These are phyloP conservation scores for Aspergillus terreus DNA, from an alignment of 2,329 filamentous ascomycete genomes.

Conservation along the genomic window DNA sequence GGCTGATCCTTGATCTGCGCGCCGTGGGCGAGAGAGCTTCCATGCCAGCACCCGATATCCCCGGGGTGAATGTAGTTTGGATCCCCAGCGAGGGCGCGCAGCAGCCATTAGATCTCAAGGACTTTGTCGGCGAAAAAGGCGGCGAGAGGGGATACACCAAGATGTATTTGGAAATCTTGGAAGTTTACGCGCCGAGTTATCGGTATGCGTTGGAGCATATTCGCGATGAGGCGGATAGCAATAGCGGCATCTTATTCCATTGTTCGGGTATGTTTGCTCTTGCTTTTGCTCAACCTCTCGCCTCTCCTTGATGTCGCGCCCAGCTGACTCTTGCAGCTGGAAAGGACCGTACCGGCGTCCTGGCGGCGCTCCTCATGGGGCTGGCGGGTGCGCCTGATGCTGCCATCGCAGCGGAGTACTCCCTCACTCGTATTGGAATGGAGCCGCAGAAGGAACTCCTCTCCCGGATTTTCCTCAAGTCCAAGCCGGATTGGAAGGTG, in stretches of 20 bases:
- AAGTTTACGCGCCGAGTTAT: constrained; percentile 58
- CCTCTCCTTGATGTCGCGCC: too few species aligned
- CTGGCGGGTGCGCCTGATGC: constrained; percentile 54
- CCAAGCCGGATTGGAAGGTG: neutral
- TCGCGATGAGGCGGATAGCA: constrained; percentile 34
- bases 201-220: constrained; percentile 59
- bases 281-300: too few species aligned
- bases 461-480: neutral
- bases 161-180: constrained; percentile 65
- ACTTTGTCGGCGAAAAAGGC: constrained; percentile 45
- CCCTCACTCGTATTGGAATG: neutral
- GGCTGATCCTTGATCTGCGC: constrained; percentile 65
- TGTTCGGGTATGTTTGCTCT: constrained; percentile 43
- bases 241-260: constrained; percentile 59
- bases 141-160: constrained; percentile 63
- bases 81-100: constrained; percentile 50
- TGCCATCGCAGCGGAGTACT: neutral
- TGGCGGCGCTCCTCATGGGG: constrained; percentile 60
- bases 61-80: constrained; percentile 53
- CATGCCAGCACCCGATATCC: constrained; percentile 48
- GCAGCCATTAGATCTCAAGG: constrained; percentile 15
- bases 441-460: neutral
- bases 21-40: constrained; percentile 46
- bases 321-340: constrained; percentile 47
- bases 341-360: constrained; percentile 71